A percentile compares a stretch with the other conserved stretches of the same genome.
Evolutionary conservation across 371 early-diverging fungal species (phyloP).

Genomic region (Mortierella sp.): DNA sequence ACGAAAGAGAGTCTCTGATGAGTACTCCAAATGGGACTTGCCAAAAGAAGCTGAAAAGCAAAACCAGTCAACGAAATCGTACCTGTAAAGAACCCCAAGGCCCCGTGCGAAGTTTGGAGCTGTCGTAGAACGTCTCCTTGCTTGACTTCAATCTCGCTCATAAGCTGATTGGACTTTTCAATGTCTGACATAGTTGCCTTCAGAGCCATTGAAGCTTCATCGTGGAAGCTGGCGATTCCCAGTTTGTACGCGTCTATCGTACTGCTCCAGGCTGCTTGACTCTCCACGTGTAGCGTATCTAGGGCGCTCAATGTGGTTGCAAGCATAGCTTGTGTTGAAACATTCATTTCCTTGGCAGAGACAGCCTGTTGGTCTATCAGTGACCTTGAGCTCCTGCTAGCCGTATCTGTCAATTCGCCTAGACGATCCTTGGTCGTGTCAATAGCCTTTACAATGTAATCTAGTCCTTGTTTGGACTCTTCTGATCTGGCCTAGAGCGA

Average conservation of each 20-base stretch:
- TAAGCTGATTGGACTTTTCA: slow-evolving; percentile 8
- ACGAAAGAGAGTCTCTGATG: no score
- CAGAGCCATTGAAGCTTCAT: slow-evolving; percentile 2
- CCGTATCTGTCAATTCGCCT: background rate
- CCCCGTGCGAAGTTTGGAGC: background rate
- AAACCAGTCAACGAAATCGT: no score
- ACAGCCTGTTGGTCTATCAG: slow-evolving; percentile 6
- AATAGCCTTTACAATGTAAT: background rate
- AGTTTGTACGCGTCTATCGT: slow-evolving; percentile 4
- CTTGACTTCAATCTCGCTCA: slow-evolving; percentile 7
- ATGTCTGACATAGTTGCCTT: slow-evolving; percentile 10
- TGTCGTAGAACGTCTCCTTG: slow-evolving; percentile 4
- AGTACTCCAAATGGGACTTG: no score
- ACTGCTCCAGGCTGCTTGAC: slow-evolving; percentile 3
- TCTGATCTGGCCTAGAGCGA: slow-evolving; percentile 1
- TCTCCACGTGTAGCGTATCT: background rate
- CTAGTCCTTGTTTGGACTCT: slow-evolving; percentile 4
- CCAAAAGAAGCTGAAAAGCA: no score
- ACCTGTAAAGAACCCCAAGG: slow-evolving; percentile 14
- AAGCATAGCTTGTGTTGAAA: background rate
- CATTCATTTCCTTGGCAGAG: background rate
- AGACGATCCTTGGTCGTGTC: background rate
- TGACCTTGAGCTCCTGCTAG: background rate
- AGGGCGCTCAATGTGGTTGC: slow-evolving; percentile 1
- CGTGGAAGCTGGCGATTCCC: slow-evolving; percentile 1